Evolutionary conservation across 331 rosid species (phyloP).

Genomic region (Spiraea crenata): DNA sequence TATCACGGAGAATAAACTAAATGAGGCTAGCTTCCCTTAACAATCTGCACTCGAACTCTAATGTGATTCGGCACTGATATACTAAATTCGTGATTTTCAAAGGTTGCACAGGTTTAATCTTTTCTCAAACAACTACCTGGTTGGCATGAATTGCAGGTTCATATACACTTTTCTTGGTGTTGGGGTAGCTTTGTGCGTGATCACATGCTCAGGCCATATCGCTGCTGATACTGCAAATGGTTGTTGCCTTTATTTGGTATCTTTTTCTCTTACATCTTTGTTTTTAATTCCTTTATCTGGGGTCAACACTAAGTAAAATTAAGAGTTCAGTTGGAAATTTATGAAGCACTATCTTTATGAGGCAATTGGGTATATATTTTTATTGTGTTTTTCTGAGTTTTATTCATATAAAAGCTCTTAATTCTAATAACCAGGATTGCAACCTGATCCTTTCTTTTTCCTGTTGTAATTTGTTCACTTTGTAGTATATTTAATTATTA

Average conservation of each 20-base stretch:
- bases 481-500: not conserved
- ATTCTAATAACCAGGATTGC: not conserved
- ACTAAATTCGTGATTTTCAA: not conserved
- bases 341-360: not conserved
- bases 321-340: not conserved
- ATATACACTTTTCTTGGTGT: constrained; percentile 66
- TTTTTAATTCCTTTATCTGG: not conserved
- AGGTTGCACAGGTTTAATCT: not conserved
- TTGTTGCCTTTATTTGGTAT: constrained; percentile 85
- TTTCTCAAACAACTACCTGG: not conserved
- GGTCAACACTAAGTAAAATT: not conserved
- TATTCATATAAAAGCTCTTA: not conserved
- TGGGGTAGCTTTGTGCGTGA: constrained; percentile 57
- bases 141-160: constrained; percentile 57
- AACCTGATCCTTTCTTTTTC: not conserved
- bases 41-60: not conserved
- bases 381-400: not conserved
- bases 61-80: not conserved
- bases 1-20: not conserved
- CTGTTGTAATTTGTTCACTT: not conserved
- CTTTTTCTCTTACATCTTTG: constrained; percentile 34
- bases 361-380: not conserved
- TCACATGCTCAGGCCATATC: constrained; percentile 75
- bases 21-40: not conserved
- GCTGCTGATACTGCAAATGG: constrained; percentile 81